Conservation (phyloP, 2,329 filamentous ascomycete species). For the Apiospora marii region DNA sequence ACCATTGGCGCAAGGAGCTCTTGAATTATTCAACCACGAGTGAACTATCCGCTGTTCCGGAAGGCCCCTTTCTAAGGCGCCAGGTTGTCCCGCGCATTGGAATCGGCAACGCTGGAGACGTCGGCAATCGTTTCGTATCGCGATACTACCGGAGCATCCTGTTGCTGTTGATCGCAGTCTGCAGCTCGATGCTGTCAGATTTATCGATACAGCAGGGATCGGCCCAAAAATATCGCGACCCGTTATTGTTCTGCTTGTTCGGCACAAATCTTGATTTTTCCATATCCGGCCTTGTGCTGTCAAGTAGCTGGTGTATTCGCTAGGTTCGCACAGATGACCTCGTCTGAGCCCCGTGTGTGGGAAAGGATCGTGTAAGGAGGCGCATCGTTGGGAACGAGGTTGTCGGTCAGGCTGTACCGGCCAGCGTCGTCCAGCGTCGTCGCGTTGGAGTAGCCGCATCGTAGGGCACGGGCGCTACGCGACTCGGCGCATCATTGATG, state of each 20-base stretch:
- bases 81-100: not conserved
- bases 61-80: not conserved
- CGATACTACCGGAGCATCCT: slow-evolving; percentile 33
- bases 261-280: too few species aligned
- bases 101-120: slow-evolving; percentile 24
- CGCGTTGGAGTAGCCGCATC: not conserved
- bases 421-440: slow-evolving; percentile 5
- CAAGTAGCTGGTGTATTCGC: not conserved
- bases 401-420: not conserved
- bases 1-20: slow-evolving; percentile 22
- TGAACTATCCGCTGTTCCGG: slow-evolving; percentile 22
- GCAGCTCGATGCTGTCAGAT: slow-evolving; percentile 13
- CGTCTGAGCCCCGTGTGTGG: slow-evolving; percentile 11
- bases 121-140: slow-evolving; percentile 28
- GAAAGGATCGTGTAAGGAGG: slow-evolving; percentile 23
- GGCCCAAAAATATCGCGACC: too few species aligned
- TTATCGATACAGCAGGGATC: slow-evolving; percentile 25
- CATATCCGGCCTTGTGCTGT: not conserved
- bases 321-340: not conserved
- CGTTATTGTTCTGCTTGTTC: too few species aligned
- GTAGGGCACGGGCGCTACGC: not conserved
- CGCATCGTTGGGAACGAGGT: not conserved
- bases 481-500: not conserved
- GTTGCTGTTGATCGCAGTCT: slow-evolving; percentile 30
- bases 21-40: slow-evolving; percentile 15